Base-by-base conservation (phyloP, 1,284 basidiomycete genomes). In the Ustilago curta region DNA sequence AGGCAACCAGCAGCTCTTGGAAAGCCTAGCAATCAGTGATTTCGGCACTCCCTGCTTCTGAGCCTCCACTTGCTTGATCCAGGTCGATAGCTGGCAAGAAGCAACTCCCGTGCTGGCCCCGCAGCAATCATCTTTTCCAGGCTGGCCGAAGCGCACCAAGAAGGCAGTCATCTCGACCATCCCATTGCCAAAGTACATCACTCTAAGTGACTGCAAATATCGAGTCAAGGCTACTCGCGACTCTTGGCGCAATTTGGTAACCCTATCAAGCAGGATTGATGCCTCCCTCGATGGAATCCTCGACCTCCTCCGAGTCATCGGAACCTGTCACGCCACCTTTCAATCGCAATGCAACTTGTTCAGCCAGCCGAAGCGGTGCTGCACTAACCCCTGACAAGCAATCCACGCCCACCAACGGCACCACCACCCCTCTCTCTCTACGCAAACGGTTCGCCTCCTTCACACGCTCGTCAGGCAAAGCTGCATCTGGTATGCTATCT, bases 241-340 rank as follows among this genome's bases (percentile, higher is more conserved):
- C 43, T 23, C 19, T 16, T 45, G 7, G 43, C 14, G 12, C 4
- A 7, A 14, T 8, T 18, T 9, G 18, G 45, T n/a, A 47, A 16
- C 45, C 14, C 25, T 27, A 14, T 12, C 44, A 2, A 27, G 12
- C 25, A 14, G 18, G 18, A 45, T 14, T 23, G 11, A 69, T 73
- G 70, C 61, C 70, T 2, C 57, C 49, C 8, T 73, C 70, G 19
- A 63, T 58, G 42, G 65, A 68, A 8, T 69, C 70, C 9, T 54
- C 58, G 6, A 49, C 65, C 8, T 59, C 62, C 4, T 64, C 64
- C 14, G 53, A 32, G 25, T 61, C 59, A 14, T 53, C 52, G 42
- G 70, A 73, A 25, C 70, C 70, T 19, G 51, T 58, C 19, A 73
- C 70, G 5, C 70, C 70, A 21, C 60, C 70, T 6, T 55, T 50